A percentile compares a stretch with the other conserved stretches of the same genome.
Evolutionary conservation across 2,329 filamentous ascomycete genomes (phyloP).

Genomic region (Cladosporium sp.): DNA sequence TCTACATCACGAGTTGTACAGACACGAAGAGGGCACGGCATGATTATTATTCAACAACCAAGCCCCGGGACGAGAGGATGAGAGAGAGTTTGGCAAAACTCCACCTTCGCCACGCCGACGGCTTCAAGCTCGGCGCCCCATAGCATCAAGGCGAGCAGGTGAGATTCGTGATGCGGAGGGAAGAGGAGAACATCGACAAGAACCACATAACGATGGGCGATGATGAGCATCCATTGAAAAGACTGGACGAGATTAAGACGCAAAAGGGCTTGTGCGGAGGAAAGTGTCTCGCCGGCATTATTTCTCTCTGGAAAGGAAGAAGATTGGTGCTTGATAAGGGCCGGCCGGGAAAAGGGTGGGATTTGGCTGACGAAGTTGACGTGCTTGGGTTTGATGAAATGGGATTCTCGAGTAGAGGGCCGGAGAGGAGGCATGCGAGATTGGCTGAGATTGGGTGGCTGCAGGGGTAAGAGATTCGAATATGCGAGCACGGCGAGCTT

Average conservation of each 20-base stretch:
- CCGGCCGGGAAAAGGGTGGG: too few relatives aligned
- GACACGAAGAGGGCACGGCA: too few relatives aligned
- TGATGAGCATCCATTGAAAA: neutral
- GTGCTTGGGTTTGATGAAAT: neutral
- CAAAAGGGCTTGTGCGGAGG: conserved; percentile 2
- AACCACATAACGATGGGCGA: too few relatives aligned
- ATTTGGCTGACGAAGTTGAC: neutral
- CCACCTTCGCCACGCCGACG: conserved; percentile 11
- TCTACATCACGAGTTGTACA: too few relatives aligned
- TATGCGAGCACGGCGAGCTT: too few relatives aligned
- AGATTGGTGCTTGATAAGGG: too few relatives aligned
- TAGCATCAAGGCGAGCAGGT: neutral
- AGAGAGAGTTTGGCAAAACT: conserved; percentile 9
- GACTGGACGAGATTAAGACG: conserved; percentile 7
- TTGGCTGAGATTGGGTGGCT: too few relatives aligned
- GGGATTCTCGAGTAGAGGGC: neutral
- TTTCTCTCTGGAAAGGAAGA: neutral
- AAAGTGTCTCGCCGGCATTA: conserved; percentile 3
- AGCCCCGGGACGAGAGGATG: too few relatives aligned
- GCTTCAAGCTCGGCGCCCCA: neutral
- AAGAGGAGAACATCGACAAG: neutral
- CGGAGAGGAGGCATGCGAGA: conserved; percentile 9
- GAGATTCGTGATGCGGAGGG: neutral
- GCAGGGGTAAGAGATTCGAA: too few relatives aligned
- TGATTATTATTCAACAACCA: too few relatives aligned